phyloP scores from a whole-genome alignment of 345 rosid species.

The Cardamine resedifolia region DNA sequence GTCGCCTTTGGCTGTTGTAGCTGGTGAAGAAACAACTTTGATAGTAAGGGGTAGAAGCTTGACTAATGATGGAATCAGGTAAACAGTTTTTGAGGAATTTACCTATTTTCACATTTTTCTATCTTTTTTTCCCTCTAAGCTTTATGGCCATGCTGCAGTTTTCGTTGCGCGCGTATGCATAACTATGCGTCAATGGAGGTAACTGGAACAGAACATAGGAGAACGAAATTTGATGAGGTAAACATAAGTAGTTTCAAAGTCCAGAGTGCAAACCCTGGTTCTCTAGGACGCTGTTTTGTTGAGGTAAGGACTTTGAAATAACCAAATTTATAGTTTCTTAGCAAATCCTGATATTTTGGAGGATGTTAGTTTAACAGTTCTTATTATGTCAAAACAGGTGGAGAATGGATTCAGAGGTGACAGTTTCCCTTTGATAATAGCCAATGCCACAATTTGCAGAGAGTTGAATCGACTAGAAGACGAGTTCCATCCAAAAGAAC shows the following conservation, averaged over 20 bases:
- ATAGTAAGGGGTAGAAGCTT: constrained; percentile 69
- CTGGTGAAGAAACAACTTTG: constrained; percentile 66
- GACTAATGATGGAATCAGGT: constrained; percentile 64
- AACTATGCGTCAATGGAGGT: constrained; percentile 57
- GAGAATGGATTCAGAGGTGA: constrained; percentile 84
- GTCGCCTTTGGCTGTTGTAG: constrained; percentile 74
- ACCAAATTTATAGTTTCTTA: not conserved
- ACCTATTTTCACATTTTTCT: not conserved
- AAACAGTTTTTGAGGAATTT: not conserved
- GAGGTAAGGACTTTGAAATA: constrained; percentile 52
- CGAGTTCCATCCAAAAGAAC: constrained; percentile 52
- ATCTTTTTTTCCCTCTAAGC: constrained; percentile 1
- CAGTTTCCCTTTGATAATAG: constrained; percentile 78
- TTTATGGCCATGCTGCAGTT: constrained; percentile 44
- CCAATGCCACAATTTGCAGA: constrained; percentile 67
- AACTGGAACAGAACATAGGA: constrained; percentile 28
- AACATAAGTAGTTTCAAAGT: constrained; percentile 50
- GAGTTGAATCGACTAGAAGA: constrained; percentile 75
- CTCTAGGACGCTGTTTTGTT: constrained; percentile 71
- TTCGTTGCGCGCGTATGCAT: constrained; percentile 62
- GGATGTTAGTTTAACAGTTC: constrained; percentile 6
- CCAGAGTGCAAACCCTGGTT: constrained; percentile 31
- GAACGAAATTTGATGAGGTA: constrained; percentile 52
- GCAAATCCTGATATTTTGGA: not conserved
- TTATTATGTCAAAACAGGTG: constrained; percentile 50